Evolutionary conservation across 352 stramenopile genomes (phyloP).

Genomic region (Pythium brachiatum): DNA sequence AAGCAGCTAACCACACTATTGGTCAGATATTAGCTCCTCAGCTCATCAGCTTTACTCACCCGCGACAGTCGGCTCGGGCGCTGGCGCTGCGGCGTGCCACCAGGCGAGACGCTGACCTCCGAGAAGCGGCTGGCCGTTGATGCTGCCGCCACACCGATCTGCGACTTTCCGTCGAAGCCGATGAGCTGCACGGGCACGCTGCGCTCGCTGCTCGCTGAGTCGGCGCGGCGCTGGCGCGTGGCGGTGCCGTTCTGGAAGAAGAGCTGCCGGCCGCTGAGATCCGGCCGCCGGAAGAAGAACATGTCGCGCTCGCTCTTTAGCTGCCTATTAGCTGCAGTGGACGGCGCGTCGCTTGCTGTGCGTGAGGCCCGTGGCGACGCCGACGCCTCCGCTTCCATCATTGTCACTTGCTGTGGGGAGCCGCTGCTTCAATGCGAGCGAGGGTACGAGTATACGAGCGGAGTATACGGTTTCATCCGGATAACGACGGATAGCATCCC

Average conservation of each 20-base stretch:
- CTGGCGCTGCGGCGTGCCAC: neutral
- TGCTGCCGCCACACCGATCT: conserved; percentile 36
- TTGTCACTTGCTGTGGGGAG: too few relatives aligned
- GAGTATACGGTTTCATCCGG: neutral
- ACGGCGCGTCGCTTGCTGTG: neutral
- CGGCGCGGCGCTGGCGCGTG: conserved; percentile 5
- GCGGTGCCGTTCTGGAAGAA: conserved; percentile 36
- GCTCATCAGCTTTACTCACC: conserved; percentile 5
- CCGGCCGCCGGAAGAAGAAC: conserved; percentile 24
- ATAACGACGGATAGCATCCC: neutral
- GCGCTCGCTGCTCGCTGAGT: neutral
- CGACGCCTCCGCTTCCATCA: neutral
- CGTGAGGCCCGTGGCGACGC: neutral
- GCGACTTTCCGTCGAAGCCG: conserved; percentile 36
- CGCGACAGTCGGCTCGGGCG: conserved; percentile 21
- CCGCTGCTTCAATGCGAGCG: neutral
- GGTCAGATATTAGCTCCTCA: neutral
- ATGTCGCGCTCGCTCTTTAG: conserved; percentile 9
- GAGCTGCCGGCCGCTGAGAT: conserved; percentile 39
- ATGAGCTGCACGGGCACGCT: conserved; percentile 50
- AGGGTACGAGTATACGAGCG: neutral
- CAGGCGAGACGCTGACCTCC: conserved; percentile 7
- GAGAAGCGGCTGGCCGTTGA: conserved; percentile 2
- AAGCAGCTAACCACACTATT: conserved; percentile 19
- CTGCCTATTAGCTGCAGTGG: neutral